Evolutionary conservation across 345 rosid species (phyloP), one percentile per base, ranked within the genome.

Genomic region (Eucalyptus caleyi): DNA sequence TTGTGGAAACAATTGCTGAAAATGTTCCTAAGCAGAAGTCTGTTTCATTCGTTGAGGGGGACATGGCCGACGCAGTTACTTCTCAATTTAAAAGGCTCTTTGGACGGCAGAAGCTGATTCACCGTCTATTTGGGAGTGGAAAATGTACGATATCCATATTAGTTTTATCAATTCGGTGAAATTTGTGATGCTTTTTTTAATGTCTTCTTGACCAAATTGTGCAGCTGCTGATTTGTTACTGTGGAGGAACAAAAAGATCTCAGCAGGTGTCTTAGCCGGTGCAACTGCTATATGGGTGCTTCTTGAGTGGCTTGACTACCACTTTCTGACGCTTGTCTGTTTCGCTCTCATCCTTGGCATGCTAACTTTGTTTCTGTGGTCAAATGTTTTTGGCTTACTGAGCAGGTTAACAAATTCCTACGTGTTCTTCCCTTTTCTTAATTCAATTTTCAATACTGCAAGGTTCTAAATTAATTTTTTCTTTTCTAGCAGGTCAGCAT

Each of bases 221-320:
- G 89, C 91, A 98, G 99, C 99, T 95, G 99, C 99, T 93, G 99
- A 97, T 96, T 97, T 97, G 54, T 93, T 97, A 90, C 89, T 97
- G 69, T 97, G 99, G 99, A 97, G 98, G 96, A 96, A 96, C 94
- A 97, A 96, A 95, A 96, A 97, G 95, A 96, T 96, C 86, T 97
- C 99, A 42, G 98, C 97, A 16, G 88, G 99, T 88, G 88, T 95
- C 87, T 89, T 97, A 65, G 90, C 89, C 85, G 94, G 92, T 88
- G 99, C 99, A 62, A 97, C 99, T 19, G 94, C 94, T 87, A 54
- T 95, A 82, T 97, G 99, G 99, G 91, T 96, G 92, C 96, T 97
- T 54, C 95, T 97, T 88, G 99, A 97, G 92, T 97, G 99, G 98
- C 97, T 97, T 59, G 94, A 96, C 87, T 97, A 95, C 93, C 96